Conservation (phyloP, 2,329 filamentous ascomycete genomes). For the Arthrobotrys conoides region DNA sequence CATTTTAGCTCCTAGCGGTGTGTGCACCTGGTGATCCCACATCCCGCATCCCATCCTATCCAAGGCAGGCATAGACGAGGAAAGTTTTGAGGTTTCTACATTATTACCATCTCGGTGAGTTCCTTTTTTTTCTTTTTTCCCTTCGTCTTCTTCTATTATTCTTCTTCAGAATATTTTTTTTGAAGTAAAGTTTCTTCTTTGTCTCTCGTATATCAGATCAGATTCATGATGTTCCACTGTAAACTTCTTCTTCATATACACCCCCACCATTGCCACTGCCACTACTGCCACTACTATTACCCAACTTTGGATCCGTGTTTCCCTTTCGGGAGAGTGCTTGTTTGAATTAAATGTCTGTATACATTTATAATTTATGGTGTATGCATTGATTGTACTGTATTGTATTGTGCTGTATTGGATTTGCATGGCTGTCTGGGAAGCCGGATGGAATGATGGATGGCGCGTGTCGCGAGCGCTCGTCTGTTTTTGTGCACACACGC, state of each 20-base stretch:
- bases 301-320: not conserved
- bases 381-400: not conserved
- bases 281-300: not conserved
- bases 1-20: constrained; percentile 53
- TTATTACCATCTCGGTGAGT: constrained; percentile 46
- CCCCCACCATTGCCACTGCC: not conserved
- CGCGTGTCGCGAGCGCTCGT: constrained; percentile 53
- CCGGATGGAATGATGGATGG: constrained; percentile 41
- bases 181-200: not conserved
- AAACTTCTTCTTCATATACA: not conserved
- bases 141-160: constrained; percentile 4
- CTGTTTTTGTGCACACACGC: constrained; percentile 36
- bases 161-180: constrained; percentile 6
- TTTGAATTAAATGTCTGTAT: not conserved
- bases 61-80: constrained; percentile 57
- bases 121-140: constrained; percentile 17
- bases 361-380: not conserved
- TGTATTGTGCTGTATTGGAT: not conserved
- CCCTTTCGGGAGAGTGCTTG: not conserved
- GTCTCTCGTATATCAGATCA: not conserved
- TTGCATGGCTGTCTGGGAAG: not conserved
- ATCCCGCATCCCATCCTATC: constrained; percentile 36
- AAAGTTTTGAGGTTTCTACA: not conserved
- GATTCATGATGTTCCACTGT: not conserved
- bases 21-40: constrained; percentile 43